phyloP scores from a whole-genome alignment of 1,284 basidiomycete genomes.

The Sporisorium sorghi region DNA sequence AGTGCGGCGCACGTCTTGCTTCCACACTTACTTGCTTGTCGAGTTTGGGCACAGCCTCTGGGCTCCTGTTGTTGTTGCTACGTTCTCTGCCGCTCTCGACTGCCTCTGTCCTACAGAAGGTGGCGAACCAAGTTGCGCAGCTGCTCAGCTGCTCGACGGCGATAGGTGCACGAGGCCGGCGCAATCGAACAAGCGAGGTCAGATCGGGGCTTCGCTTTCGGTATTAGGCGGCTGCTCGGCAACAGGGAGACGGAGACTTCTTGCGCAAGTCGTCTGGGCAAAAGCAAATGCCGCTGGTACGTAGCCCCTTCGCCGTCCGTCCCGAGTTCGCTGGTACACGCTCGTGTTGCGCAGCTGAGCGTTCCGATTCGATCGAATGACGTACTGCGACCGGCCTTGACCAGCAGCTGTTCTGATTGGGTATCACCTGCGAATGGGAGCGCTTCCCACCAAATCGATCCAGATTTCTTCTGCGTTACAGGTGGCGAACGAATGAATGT shows the following conservation, averaged over 20 bases:
- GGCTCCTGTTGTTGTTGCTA: too few species aligned
- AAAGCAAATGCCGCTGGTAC: not conserved
- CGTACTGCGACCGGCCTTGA: too few species aligned
- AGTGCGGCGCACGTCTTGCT: not conserved
- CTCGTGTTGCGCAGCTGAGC: not conserved
- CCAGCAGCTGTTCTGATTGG: not conserved
- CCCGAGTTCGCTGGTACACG: not conserved
- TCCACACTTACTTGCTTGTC: not conserved
- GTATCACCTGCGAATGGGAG: not conserved
- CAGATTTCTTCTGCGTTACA: not conserved
- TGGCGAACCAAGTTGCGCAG: too few species aligned
- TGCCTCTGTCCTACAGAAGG: too few species aligned
- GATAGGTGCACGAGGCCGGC: not conserved
- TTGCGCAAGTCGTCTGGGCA: not conserved
- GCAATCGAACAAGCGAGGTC: not conserved
- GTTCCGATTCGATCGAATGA: not conserved
- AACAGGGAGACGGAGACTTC: not conserved
- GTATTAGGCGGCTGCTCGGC: conserved; percentile 1
- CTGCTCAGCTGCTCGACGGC: too few species aligned
- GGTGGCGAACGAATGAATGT: not conserved
- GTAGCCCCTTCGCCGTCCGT: too few species aligned
- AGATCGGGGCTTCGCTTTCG: not conserved
- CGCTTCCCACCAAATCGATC: not conserved
- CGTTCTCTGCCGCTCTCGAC: too few species aligned
- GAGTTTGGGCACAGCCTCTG: too few species aligned